Conservation (phyloP, 2,329 filamentous ascomycete species). For the Penicillium hesseltinei region DNA sequence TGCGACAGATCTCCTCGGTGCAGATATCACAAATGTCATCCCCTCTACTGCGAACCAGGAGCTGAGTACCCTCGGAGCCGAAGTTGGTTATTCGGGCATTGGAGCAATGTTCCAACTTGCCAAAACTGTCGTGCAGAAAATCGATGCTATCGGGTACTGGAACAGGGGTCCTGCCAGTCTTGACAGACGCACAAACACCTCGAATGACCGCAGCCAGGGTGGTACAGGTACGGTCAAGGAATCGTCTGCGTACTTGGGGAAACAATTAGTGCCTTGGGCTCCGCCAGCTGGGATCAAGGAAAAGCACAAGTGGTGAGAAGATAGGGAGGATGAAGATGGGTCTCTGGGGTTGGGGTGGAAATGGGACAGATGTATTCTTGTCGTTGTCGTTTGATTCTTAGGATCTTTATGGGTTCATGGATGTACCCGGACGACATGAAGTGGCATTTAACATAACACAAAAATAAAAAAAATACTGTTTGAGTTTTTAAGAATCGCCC, state of each 20-base stretch:
- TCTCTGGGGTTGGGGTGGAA: not conserved
- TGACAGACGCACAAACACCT: not conserved
- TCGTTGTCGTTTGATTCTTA: not conserved
- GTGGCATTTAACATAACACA: not conserved
- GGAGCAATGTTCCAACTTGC: constrained; percentile 22
- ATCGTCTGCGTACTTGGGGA: not conserved
- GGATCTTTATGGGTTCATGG: not conserved
- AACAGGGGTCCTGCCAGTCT: constrained; percentile 20
- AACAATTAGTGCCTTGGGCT: not conserved
- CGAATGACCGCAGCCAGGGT: not conserved
- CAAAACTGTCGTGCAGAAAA: constrained; percentile 35
- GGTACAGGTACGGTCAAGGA: not conserved
- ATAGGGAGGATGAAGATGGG: not conserved
- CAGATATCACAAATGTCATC: not conserved
- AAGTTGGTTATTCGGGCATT: constrained; percentile 7
- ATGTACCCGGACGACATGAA: not conserved
- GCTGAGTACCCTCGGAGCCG: not conserved
- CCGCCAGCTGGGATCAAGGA: not conserved
- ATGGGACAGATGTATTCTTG: not conserved
- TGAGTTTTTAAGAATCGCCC: no score
- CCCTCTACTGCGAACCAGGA: not conserved
- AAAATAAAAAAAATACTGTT: not conserved
- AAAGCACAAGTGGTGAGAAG: not conserved
- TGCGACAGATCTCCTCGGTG: constrained; percentile 29
- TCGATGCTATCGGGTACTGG: constrained; percentile 38